These are phyloP conservation scores for Phaeodactylum tricornutum DNA, from an alignment of 108 stramenopile genomes.

Conservation along the genomic window DNA sequence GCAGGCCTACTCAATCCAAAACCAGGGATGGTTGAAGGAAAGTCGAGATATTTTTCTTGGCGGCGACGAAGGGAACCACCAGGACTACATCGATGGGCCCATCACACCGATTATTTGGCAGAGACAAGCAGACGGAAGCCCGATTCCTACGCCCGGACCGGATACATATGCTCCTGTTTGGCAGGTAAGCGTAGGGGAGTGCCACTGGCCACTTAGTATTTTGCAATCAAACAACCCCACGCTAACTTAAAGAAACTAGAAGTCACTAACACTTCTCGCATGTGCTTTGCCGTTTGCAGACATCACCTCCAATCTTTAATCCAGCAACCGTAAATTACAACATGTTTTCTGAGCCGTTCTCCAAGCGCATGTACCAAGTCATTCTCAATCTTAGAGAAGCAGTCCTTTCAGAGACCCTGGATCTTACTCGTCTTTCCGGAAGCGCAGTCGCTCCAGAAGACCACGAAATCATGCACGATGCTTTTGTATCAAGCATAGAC, in stretches of 20 bases:
- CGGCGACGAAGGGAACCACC: neutral
- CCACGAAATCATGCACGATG: neutral
- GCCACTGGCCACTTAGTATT: too few species aligned
- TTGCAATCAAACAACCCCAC: too few species aligned
- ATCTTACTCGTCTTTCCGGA: neutral
- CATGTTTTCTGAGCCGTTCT: neutral
- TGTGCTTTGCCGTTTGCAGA: neutral
- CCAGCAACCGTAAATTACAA: neutral
- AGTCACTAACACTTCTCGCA: too few species aligned
- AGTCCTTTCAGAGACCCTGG: neutral
- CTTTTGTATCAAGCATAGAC: neutral
- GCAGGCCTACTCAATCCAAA: neutral
- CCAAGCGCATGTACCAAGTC: neutral
- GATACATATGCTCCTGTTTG: too few species aligned
- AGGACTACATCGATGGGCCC: neutral
- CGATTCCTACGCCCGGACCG: too few species aligned
- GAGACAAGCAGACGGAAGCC: neutral
- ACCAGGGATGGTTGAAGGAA: neutral
- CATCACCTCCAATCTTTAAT: constrained; percentile 1
- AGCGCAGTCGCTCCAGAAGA: constrained; percentile 12
- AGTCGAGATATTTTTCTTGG: neutral
- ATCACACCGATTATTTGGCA: neutral
- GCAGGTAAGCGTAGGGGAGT: too few species aligned
- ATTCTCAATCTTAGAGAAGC: neutral
- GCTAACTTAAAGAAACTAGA: too few species aligned